Evolutionary conservation across 2,329 filamentous ascomycete genomes (phyloP).

Genomic region (Curvularia spicifera): DNA sequence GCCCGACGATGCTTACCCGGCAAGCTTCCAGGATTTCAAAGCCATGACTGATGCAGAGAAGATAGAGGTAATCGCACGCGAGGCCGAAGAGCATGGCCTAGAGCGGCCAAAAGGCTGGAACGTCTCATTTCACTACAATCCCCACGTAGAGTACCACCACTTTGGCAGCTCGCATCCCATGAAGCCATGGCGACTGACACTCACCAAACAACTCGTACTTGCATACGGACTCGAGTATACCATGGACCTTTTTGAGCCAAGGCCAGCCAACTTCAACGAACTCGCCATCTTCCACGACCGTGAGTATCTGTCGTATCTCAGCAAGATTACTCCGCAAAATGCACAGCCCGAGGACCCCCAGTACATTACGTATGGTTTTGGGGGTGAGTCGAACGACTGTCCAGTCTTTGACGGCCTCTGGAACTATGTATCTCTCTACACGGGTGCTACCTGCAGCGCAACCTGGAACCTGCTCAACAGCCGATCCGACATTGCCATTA

Average conservation of each 20-base stretch:
- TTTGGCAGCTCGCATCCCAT: slow-evolving; percentile 97
- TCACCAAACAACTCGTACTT: slow-evolving; percentile 93
- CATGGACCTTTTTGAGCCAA: slow-evolving; percentile 91
- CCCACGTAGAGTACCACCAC: slow-evolving; percentile 93
- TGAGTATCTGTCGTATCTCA: slow-evolving; percentile 91
- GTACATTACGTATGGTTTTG: slow-evolving; percentile 76
- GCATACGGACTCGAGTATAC: slow-evolving; percentile 95
- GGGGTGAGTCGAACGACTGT: slow-evolving; percentile 75
- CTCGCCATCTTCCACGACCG: slow-evolving; percentile 83
- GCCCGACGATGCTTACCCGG: slow-evolving; percentile 33
- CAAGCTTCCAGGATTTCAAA: slow-evolving; percentile 43
- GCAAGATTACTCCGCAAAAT: slow-evolving; percentile 57
- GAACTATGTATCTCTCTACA: slow-evolving; percentile 93
- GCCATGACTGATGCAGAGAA: slow-evolving; percentile 46
- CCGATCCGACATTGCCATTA: slow-evolving; percentile 94
- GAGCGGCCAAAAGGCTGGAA: slow-evolving; percentile 82
- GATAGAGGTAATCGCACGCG: slow-evolving; percentile 59
- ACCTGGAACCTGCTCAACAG: slow-evolving; percentile 85
- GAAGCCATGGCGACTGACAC: slow-evolving; percentile 96
- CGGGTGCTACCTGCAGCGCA: slow-evolving; percentile 87
- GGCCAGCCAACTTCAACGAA: slow-evolving; percentile 85
- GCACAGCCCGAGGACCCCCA: slow-evolving; percentile 51
- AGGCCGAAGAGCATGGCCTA: slow-evolving; percentile 70
- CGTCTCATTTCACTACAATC: slow-evolving; percentile 95
- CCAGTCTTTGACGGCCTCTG: slow-evolving; percentile 95